These are phyloP conservation scores for Hansenula sp. DNA, from an alignment of 1,139 yeast species.

Conservation along the genomic window DNA sequence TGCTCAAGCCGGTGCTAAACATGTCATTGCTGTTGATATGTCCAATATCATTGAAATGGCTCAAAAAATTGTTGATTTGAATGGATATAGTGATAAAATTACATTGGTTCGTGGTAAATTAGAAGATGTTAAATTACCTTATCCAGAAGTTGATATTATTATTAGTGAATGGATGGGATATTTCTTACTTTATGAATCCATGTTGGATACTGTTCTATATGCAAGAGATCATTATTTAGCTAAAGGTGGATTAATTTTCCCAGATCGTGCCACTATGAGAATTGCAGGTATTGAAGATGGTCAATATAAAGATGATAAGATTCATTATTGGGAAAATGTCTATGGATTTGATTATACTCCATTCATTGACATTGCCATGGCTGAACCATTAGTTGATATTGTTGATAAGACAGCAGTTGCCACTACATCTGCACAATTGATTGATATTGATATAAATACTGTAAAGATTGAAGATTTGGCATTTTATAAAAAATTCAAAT, in stretches of 20 bases:
- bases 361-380: constrained; percentile 69
- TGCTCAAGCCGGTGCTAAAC: constrained; percentile 96
- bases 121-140: constrained; percentile 89
- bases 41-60: constrained; percentile 96
- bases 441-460: constrained; percentile 86
- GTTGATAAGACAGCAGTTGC: constrained; percentile 79
- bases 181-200: constrained; percentile 90
- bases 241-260: constrained; percentile 87
- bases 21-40: constrained; percentile 96
- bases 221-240: constrained; percentile 93
- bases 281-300: constrained; percentile 95
- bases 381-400: constrained; percentile 92
- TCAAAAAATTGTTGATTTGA: constrained; percentile 72
- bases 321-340: constrained; percentile 94
- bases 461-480: constrained; percentile 80
- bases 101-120: constrained; percentile 89
- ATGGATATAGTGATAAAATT: constrained; percentile 84
- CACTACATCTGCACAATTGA: constrained; percentile 66
- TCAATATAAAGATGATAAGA: constrained; percentile 87
- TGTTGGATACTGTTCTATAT: constrained; percentile 92
- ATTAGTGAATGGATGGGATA: constrained; percentile 99
- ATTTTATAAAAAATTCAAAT: constrained; percentile 61
- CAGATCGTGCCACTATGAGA: constrained; percentile 89
- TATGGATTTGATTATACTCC: constrained; percentile 93
- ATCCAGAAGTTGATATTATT: constrained; percentile 81